Evolutionary conservation across 805 yeast species (phyloP), one percentile per base, ranked within the genome.

Genomic region (Candida insectorum): DNA sequence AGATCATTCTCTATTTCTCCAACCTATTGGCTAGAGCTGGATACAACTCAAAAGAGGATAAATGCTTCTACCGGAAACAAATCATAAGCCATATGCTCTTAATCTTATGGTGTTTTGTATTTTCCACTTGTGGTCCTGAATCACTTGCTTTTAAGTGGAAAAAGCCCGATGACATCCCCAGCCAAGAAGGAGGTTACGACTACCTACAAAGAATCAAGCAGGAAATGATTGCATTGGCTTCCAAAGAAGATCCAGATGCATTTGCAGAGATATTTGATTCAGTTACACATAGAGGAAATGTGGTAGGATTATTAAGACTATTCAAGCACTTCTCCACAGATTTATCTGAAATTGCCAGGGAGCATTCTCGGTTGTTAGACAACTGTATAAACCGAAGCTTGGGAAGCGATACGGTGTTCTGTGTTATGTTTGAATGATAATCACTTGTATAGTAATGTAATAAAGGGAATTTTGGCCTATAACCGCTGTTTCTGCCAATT

Each of bases 381-480:
- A 38, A 43, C 26, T 43, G 47, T 24, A 36, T 37, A 11, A 30
- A 37, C 13, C 27, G 47, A 26, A 39, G 44, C 20, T 24, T 43
- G 13, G 47, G 47, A 1, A 24, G 33, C 12, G 13, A 17, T 4
- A 26, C 7, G 11, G 19, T 31, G 4, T 26, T 39, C 13, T 42
- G 46, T 28, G 19, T 34, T 21, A 39, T 42, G 46, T 42, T 41
- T 26, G 45, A 41, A 17, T 36, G 21, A 26, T 31, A n/a, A n/a
- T n/a, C n/a, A n/a, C n/a, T n/a, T n/a, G n/a, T n/a, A n/a, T n/a
- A n/a, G n/a, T n/a, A n/a, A n/a, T n/a, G n/a, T n/a, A n/a, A n/a
- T n/a, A n/a, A n/a, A n/a, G n/a, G n/a, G n/a, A n/a, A n/a, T n/a
- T n/a, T n/a, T n/a, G n/a, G n/a, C n/a, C n/a, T n/a, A n/a, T n/a